A percentile compares a stretch with the other conserved stretches of the same genome.
Conservation (phyloP, 768 basidiomycete species). For the Phylloporus sp. region DNA sequence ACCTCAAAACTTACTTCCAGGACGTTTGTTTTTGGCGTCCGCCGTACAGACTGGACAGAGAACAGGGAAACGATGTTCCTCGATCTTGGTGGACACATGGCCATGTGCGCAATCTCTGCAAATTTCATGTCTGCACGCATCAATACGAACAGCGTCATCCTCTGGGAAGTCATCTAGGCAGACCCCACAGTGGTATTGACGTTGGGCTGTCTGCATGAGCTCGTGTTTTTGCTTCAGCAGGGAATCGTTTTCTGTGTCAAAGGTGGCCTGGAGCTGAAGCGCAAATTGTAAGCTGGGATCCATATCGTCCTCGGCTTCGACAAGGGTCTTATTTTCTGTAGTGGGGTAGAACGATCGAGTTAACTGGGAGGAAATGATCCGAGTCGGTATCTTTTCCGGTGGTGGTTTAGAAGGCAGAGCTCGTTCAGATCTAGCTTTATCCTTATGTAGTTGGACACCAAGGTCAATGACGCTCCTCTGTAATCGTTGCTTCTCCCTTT, state of each 20-base stretch:
- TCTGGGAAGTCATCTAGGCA: conserved; percentile 50
- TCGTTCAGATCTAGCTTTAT: conserved; percentile 1
- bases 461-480: conserved; percentile 25
- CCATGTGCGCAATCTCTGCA: conserved; percentile 50
- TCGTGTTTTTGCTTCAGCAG: conserved; percentile 32
- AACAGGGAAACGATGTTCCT: conserved; percentile 55
- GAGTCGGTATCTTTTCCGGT: not conserved
- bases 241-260: conserved; percentile 38
- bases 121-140: conserved; percentile 46
- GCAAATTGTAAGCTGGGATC: conserved; percentile 23
- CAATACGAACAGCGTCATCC: conserved; percentile 40
- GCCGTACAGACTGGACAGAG: conserved; percentile 55
- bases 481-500: conserved; percentile 20
- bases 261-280: conserved; percentile 34
- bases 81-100: conserved; percentile 45
- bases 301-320: not conserved
- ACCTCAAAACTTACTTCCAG: conserved; percentile 25
- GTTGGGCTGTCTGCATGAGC: conserved; percentile 31
- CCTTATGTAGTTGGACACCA: conserved; percentile 9
- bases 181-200: conserved; percentile 48
- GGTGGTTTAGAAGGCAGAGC: conserved; percentile 1
- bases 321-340: not conserved
- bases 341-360: not conserved
- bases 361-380: not conserved
- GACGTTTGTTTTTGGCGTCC: conserved; percentile 26